Percentiles rank a stretch among this genome's conserved stretches.
Conservation (phyloP, 2,329 filamentous ascomycete species). For the Tolypocladium tundrense region DNA sequence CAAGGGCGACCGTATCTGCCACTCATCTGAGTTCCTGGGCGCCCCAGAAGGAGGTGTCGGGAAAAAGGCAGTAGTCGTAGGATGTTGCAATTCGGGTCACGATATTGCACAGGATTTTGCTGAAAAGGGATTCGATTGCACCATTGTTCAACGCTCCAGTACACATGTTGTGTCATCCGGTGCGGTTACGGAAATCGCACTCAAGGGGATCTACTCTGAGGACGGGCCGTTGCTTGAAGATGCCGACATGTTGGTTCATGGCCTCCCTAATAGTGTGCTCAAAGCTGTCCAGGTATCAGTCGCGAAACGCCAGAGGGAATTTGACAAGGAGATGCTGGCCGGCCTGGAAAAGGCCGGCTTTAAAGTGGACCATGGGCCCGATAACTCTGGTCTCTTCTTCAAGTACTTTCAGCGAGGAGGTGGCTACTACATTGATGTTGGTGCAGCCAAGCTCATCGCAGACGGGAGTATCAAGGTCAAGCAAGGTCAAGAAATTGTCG, state of each 20-base stretch:
- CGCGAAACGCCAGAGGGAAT: constrained; percentile 20
- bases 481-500: constrained; percentile 43
- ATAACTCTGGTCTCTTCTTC: constrained; percentile 44
- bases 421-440: constrained; percentile 63
- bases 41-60: constrained; percentile 34
- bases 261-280: constrained; percentile 46
- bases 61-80: constrained; percentile 55
- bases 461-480: constrained; percentile 56
- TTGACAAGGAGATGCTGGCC: constrained; percentile 27
- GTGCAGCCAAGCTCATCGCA: constrained; percentile 49
- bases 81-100: constrained; percentile 58
- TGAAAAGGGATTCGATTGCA: constrained; percentile 56
- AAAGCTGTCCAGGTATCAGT: constrained; percentile 45
- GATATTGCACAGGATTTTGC: constrained; percentile 60
- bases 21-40: constrained; percentile 50
- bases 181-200: constrained; percentile 38
- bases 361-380: constrained; percentile 46
- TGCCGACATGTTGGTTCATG: constrained; percentile 50
- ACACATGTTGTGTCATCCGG: constrained; percentile 53
- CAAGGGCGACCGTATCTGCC: constrained; percentile 48
- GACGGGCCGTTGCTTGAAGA: constrained; percentile 48
- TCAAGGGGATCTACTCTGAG: constrained; percentile 42
- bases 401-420: constrained; percentile 59
- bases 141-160: constrained; percentile 57
- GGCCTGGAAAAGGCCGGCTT: constrained; percentile 49